Base-by-base conservation (phyloP, 768 basidiomycete species). In the Suillus fuscotomentosus region DNA sequence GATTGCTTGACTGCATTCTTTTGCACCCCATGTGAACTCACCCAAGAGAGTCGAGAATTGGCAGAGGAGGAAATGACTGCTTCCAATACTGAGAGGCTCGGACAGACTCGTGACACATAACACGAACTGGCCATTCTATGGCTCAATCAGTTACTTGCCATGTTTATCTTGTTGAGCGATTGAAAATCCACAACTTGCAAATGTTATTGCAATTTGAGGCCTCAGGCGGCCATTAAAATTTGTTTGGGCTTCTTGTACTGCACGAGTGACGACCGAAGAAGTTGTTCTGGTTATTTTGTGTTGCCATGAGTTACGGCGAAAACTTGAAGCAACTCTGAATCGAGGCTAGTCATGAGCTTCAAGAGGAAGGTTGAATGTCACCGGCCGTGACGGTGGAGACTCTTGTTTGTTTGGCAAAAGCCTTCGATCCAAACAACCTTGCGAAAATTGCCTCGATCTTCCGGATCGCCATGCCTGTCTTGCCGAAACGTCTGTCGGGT, bases 11-110 rank as follows among this genome's bases (percentile, higher is more conserved):
- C 77, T 5, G 70, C 80, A 0, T 77, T 72, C 27, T 85, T 75
- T 67, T 86, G 84, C 69, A 66, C 69, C 0, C 78, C 84, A 20
- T 87, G 85, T 69, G 77, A 77, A 13, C 80, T 86, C 53, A 76
- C 77, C 0, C 84, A 86, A 69, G 84, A 82, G 65, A 74, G 74
- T 38, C 75, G 78, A 38, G 84, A 86, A 65, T 65, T 86, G 13
- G 78, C 79, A 69, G 70, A 81, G 61, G 84, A 85, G 68, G 83
- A 84, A 48, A 42, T 10, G 10, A 10, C 24, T 42, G 3, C 1
- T 17, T 1, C 24, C 17, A 42, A 42, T 10, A 7, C 15, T 6
- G 24, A 13, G 10, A 27, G 39, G 17, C 36, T 1, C 36, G 36
- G 1, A 36, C 24, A 41, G 24, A 20, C 20, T 13, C 5, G 27